Evolutionary conservation across 139 green algal species (phyloP), one percentile per base, ranked within the genome.

Genomic region (Micractinium sp.): DNA sequence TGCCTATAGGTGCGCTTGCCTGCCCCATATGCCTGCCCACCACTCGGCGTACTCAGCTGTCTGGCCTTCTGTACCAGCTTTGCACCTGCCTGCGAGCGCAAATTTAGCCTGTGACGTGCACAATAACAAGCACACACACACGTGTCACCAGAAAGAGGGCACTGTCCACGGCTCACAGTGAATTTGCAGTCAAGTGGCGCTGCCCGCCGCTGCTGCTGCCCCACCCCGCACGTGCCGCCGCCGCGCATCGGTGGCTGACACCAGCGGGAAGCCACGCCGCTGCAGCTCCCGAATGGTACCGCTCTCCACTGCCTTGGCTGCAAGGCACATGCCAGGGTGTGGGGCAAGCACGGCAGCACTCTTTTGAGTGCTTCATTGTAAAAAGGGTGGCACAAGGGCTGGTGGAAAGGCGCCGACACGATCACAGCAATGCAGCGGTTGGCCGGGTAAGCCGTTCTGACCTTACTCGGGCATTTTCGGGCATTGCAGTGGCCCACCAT

Each of bases 281-380:
- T 87, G 87, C 88, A 95, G 63, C 27, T 41, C 89, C 20, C 87
- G 60, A 73, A 92, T 93, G 18, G 89, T n/a, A 3, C 60, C 82
- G 31, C 89, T 63, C 88, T 96, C 93, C 23, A 95, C 38, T 0
- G 86, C 82, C 60, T 60, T 75, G 2, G 92, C 93, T 27, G 82
- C 36, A 53, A 66, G 75, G 33, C 15, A 33, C 13, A 4, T 12
- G 33, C 20, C 20, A 81, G 36, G 35, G 35, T n/a, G 35, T 9
- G 36, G 75, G 14, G 7, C 18, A 81, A 53, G 16, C 47, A 56
- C 47, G 47, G 47, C 47, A 56, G 5, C 47, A 56, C 47, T 9
- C 47, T 5, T n/a, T n/a, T 9, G 9, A 56, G 47, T 56, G 47
- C 47, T 56, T 56, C 9, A 56, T 16, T 56, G 47, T 56, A 9